Evolutionary conservation across 2,329 filamentous ascomycete genomes (phyloP), one percentile per base, ranked within the genome.

Genomic region (Alternaria rosae): DNA sequence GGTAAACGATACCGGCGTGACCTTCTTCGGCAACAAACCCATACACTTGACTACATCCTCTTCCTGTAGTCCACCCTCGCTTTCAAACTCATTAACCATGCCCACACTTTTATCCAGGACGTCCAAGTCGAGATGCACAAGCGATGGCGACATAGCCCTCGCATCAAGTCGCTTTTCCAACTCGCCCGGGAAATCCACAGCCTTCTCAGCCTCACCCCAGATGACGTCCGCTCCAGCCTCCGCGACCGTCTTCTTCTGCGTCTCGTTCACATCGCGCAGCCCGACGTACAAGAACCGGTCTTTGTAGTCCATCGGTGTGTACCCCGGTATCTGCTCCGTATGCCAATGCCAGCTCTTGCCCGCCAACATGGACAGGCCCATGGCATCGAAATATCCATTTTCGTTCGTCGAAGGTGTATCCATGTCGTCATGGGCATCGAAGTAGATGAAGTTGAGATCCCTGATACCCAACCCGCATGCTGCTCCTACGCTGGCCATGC

Each of bases 381-480:
- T 79, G 0, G 74, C 75, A 56, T 81, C 79, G 6, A 81, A 69
- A 41, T 81, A 81, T 1, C 78, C 79, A 52, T 77, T 79, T 11
- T 70, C 64, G 6, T 78, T 72, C 25, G 76, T 76, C 21, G 75
- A 73, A 0, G 79, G 78, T 0, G 74, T 78, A 45, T 80, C 76
- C 50, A 80, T 75, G 57, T 83, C 81, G 53, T 82, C 80, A 47
- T 83, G 81, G 3, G 80, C 81, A 48, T 83, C 81, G 51, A 83
- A 82, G 70, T 80, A 83, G 11, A 82, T 67, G 41, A 78, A 81
- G 0, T 67, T 68, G 2, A 80, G 67, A 13, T 73, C 67, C 6
- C 58, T 32, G n/a, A 58, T 57, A 0, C 59, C 23, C 6, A 82
- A 55, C 0, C 81, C 81, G 4, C 79, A 80, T 1, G 76, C 77